Evolutionary conservation across 2,329 filamentous ascomycete species (phyloP), one percentile per base, ranked within the genome.

Genomic region (Mycogone perniciosa): DNA sequence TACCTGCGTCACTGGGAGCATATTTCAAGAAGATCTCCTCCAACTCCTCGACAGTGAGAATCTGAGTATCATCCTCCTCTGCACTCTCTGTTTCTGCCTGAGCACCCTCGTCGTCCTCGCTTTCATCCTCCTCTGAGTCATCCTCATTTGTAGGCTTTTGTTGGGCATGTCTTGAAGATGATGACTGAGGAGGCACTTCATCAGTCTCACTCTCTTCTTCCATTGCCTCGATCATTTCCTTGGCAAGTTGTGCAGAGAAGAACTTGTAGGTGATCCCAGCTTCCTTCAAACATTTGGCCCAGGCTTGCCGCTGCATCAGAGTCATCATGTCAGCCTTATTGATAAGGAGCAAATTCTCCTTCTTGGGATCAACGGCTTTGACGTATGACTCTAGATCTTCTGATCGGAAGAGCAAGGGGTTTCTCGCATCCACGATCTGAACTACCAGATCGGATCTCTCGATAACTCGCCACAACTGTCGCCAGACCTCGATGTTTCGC

Each of bases 261-360:
- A 97, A 99, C 61, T 86, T 88, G 76, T 93, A 99, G 48, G 88
- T 82, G 63, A 99, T 95, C 30, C 84, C 82, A 29, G 86, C 82
- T 59, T 83, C 75, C 59, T 85, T 85, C 59, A 99, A 89, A 64
- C 96, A 89, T 59, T 86, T 81, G 3, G 91, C 91, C 93, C 93
- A 99, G 0, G 78, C 76, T 57, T 79, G 79, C 57, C 93, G 78
- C 72, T 99, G 95, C 61, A 82, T 82, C 44, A 83, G 69, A 1
- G 91, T 95, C 88, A 99, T 91, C 93, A 99, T 96, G 71, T 99
- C 93, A 42, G 93, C 91, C 76, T 99, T 99, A 77, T 99, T 99
- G 64, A 99, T 92, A 50, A 99, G 76, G 50, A 99, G 69, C 63
- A 99, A 65, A 67, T 97, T 99, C 66, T 90, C 81, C 75, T 99